These are phyloP conservation scores for Prunus mume DNA, from an alignment of 306 rosid species.

Conservation along the genomic window DNA sequence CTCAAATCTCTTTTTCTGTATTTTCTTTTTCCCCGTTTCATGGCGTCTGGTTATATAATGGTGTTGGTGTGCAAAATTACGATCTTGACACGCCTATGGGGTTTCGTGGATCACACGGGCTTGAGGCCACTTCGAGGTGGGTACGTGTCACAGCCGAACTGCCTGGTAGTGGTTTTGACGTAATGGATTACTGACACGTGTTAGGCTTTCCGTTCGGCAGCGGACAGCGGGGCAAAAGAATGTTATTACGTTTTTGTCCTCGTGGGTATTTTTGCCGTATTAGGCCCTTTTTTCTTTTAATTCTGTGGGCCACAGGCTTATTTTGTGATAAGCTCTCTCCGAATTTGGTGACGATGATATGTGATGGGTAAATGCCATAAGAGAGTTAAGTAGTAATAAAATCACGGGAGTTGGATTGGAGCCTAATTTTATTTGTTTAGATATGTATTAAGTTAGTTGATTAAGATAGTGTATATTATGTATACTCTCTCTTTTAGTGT, in stretches of 20 bases:
- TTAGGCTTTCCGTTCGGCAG: no score
- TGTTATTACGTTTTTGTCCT: not conserved
- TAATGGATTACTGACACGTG: conserved; percentile 1
- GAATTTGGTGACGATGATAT: not conserved
- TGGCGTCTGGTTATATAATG: not conserved
- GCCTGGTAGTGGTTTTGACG: not conserved
- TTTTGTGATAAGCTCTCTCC: not conserved
- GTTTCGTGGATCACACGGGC: not conserved
- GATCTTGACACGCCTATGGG: not conserved
- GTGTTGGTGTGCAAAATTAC: not conserved
- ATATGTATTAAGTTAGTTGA: no score
- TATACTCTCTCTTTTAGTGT: fast-evolving
- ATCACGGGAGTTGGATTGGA: not conserved
- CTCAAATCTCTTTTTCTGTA: not conserved
- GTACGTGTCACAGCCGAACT: not conserved
- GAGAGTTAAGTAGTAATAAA: not conserved
- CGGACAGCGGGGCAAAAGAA: not conserved
- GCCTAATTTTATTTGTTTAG: no score
- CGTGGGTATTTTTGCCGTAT: not conserved
- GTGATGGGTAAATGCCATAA: not conserved
- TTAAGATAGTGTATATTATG: no score
- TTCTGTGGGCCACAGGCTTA: not conserved
- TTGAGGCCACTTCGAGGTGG: not conserved
- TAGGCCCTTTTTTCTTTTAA: not conserved
- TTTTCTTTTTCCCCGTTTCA: not conserved